A percentile compares a stretch with the other conserved stretches of the same genome.
These are phyloP conservation scores for Thamnidium elegans DNA, from an alignment of 192 early-diverging fungal species.

Conservation along the genomic window DNA sequence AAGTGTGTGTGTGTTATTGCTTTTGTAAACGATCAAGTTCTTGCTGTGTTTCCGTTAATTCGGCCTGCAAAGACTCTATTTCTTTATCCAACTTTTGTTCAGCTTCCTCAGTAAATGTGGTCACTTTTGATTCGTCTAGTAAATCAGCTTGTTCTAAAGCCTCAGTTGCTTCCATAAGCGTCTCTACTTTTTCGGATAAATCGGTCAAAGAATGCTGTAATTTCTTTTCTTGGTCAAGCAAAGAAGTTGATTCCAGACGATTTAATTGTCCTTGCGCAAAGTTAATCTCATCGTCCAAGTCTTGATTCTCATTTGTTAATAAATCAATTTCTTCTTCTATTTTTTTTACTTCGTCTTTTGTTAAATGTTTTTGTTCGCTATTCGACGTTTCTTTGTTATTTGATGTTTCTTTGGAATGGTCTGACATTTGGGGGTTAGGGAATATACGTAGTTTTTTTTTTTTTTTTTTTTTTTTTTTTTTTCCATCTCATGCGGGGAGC, in stretches of 20 bases:
- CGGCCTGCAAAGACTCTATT: background rate
- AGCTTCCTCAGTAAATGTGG: background rate
- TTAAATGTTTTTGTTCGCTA: background rate
- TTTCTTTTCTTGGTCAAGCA: background rate
- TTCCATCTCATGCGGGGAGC: no score
- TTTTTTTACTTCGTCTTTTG: background rate
- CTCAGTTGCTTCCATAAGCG: background rate
- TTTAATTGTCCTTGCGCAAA: background rate
- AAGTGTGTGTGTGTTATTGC: background rate
- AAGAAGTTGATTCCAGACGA: background rate
- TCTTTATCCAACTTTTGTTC: background rate
- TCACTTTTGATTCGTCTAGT: background rate
- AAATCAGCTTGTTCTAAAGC: background rate
- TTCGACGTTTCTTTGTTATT: background rate
- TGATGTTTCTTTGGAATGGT: background rate
- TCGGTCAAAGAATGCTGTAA: background rate
- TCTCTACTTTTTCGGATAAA: background rate
- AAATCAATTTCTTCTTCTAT: background rate
- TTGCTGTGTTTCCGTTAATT: background rate
- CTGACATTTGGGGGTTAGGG: no score
- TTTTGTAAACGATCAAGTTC: background rate
- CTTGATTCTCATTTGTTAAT: background rate
- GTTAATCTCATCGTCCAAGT: background rate
- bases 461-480: background rate
- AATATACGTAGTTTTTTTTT: background rate